Percentiles rank a stretch among this genome's conserved stretches.
Conservation (phyloP, 441 rosid genomes). For the Lepidium campestre region DNA sequence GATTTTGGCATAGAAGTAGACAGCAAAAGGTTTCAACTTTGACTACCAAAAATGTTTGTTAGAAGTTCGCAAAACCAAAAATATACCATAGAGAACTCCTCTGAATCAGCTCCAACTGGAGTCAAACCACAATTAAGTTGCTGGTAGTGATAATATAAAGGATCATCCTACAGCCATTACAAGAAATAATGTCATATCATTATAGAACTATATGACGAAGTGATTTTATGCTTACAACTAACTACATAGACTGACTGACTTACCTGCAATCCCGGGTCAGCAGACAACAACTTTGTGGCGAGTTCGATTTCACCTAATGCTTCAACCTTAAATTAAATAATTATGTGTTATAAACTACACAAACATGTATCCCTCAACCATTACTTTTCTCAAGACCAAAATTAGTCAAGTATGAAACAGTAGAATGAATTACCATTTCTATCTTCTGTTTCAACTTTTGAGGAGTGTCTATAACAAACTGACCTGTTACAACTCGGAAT, state of each 20-base stretch:
- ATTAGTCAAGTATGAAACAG: slow-evolving; percentile 5
- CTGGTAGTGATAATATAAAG: slow-evolving; percentile 54
- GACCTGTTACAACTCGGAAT: slow-evolving; percentile 50
- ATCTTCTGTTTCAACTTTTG: slow-evolving; percentile 76
- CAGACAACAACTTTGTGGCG: slow-evolving; percentile 71
- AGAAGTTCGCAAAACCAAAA: neutral
- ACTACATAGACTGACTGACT: slow-evolving; percentile 5
- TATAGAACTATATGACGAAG: neutral
- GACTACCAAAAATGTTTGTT: neutral
- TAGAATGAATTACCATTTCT: slow-evolving; percentile 59
- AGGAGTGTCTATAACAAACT: slow-evolving; percentile 82
- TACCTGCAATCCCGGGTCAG: slow-evolving; percentile 52
- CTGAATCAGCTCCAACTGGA: slow-evolving; percentile 56
- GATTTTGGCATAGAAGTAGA: slow-evolving; percentile 9
- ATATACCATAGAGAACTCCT: slow-evolving; percentile 65
- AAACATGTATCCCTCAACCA: neutral
- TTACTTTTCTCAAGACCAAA: slow-evolving; percentile 5
- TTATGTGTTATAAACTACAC: slow-evolving; percentile 15
- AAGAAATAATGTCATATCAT: neutral
- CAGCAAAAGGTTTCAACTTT: neutral
- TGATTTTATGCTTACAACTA: neutral
- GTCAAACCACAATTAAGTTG: slow-evolving; percentile 62
- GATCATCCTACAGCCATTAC: slow-evolving; percentile 59
- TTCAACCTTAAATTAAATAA: slow-evolving; percentile 58
- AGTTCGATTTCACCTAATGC: slow-evolving; percentile 82